Base-by-base conservation (phyloP, 1,284 basidiomycete species). In the Ceratorhiza oryzae-sativae region DNA sequence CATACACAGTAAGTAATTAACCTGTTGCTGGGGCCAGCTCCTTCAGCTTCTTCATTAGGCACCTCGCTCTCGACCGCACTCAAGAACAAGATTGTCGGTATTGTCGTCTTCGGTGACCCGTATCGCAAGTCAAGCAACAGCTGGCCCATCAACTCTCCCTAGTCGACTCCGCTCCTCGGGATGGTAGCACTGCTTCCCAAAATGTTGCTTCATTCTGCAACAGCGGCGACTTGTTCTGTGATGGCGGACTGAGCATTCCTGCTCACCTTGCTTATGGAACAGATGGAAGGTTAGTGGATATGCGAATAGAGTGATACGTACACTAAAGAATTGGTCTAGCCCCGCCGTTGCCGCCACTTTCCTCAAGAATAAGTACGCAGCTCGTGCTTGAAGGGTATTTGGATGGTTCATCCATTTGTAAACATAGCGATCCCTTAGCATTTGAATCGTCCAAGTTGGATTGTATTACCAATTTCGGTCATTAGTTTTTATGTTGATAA, bases 261-360 rank as follows among this genome's bases (percentile, higher is more conserved):
- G 65, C 65, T n/a, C 65, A 70, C 27, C 53, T 70, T 45, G 65
- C 65, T 27, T 70, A 70, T 32, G 65, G 53, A n/a, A 70, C 53
- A n/a, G 65, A 70, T 58, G 65, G 65, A 46, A 70, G 53, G 65
- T 70, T 27, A 59, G 67, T 25, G 27, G 20, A 41, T 30, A 49
- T 36, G 23, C 34, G 39, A 41, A 18, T 30, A 27, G 23, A 45
- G n/a, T 34, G 20, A 60, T 30, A n/a, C n/a, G 8, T 42, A n/a
- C 8, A 32, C 27, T 62, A 30, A 39, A 41, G 23, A 9, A 41
- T 30, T 15, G 20, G 15, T 41, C 53, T 27, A 61, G 58, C 49
- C 45, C 60, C 8, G 48, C 48, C 41, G 45, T 63, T 20, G 51
- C 60, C 12, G 71, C 59, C 25, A 56, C 51, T 23, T 70, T 70